Conservation (phyloP, 495 filamentous ascomycete species). For the Cenococcum geophilum region DNA sequence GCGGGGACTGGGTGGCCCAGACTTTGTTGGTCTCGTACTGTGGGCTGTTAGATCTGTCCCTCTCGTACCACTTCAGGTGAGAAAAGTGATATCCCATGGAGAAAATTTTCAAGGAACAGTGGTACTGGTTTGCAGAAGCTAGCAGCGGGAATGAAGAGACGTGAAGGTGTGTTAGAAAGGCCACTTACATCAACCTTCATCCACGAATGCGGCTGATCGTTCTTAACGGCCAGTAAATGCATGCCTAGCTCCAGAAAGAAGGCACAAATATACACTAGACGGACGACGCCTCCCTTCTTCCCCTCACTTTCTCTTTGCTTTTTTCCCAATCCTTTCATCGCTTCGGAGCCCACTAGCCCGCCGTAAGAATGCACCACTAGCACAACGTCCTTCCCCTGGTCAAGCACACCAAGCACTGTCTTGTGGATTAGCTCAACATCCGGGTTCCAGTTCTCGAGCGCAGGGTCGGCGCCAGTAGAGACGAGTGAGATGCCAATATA, state of each 20-base stretch:
- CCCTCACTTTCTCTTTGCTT: conserved; percentile 18
- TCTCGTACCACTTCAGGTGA: not conserved
- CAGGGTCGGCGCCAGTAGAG: conserved; percentile 35
- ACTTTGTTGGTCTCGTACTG: too few relatives aligned
- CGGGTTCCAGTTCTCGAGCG: conserved; percentile 9
- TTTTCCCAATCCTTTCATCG: conserved; percentile 11
- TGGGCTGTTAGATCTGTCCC: not conserved
- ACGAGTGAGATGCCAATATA: conserved; percentile 38
- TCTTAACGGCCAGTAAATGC: conserved; percentile 11
- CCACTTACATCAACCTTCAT: conserved; percentile 18
- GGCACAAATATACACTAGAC: conserved; percentile 10
- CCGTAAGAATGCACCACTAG: conserved; percentile 22
- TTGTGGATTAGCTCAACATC: conserved; percentile 14
- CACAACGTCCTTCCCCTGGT: conserved; percentile 25
- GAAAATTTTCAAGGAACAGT: too few relatives aligned
- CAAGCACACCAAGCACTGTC: conserved; percentile 6
- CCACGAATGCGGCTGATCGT: conserved; percentile 14
- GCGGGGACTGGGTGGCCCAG: too few relatives aligned
- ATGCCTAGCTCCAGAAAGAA: conserved; percentile 19
- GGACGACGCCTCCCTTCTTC: conserved; percentile 21
- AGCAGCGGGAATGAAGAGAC: too few relatives aligned
- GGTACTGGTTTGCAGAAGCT: too few relatives aligned
- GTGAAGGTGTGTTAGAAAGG: not conserved
- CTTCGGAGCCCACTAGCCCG: conserved; percentile 14
- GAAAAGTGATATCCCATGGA: not conserved